Conservation (phyloP, 148 eudicot species). For the Heliosperma pusillum region DNA sequence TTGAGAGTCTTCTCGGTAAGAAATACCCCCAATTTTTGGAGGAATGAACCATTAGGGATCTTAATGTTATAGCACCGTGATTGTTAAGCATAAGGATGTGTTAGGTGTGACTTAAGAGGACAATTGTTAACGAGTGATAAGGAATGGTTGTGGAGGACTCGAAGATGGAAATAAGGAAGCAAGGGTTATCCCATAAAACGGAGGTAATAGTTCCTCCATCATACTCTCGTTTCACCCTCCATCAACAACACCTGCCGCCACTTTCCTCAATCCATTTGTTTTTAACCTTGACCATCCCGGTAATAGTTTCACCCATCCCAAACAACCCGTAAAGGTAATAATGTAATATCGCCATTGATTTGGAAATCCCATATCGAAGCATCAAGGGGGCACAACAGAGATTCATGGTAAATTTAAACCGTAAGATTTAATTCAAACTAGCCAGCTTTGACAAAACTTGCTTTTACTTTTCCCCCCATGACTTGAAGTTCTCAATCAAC, state of each 20-base stretch:
- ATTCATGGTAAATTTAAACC: neutral
- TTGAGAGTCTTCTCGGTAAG: neutral
- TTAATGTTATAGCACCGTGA: neutral
- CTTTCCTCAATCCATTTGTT: neutral
- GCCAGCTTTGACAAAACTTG: conserved; percentile 22
- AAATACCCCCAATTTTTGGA: neutral
- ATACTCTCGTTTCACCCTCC: neutral
- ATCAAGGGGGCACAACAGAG: neutral
- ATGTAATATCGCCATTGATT: neutral
- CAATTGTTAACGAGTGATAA: no score
- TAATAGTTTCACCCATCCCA: neutral
- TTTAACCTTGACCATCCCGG: neutral
- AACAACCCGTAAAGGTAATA: neutral
- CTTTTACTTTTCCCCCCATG: conserved; percentile 13
- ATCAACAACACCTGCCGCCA: neutral
- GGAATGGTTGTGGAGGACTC: no score
- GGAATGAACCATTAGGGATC: neutral
- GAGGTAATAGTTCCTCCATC: neutral
- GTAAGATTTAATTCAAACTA: conserved; percentile 9
- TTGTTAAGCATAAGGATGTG: neutral
- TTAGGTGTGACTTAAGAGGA: no score
- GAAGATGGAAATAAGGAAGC: no score
- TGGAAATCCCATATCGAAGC: neutral
- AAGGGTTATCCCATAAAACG: no score
- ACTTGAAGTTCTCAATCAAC: conserved; percentile 2